A percentile compares a stretch with the other conserved stretches of the same genome.
Conservation (phyloP, 192 early-diverging fungal species). For the Phlyctochytrium bullatum region DNA sequence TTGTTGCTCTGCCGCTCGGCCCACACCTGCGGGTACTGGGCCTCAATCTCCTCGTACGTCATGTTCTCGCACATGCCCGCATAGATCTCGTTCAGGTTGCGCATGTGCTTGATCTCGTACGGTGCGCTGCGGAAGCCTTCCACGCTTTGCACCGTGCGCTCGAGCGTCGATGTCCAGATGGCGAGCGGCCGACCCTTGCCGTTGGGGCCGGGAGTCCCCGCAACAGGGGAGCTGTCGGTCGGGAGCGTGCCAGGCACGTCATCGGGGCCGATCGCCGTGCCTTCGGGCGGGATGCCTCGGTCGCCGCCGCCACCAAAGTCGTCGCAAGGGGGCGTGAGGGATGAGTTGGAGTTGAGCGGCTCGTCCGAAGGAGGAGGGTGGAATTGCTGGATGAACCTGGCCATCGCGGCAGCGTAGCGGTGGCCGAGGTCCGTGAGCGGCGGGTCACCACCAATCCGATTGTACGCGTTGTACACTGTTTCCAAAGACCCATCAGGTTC, state of each 20-base stretch:
- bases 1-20: conserved; percentile 79
- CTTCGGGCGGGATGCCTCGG: neutral
- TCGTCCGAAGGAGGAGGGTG: conserved; percentile 16
- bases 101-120: conserved; percentile 70
- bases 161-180: conserved; percentile 88
- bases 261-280: neutral
- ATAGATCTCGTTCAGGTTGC: conserved; percentile 91
- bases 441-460: conserved; percentile 86
- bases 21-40: conserved; percentile 77
- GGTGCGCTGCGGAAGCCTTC: conserved; percentile 74
- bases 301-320: conserved; percentile 17
- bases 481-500: neutral
- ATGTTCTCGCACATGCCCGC: conserved; percentile 65
- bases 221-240: neutral
- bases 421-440: conserved; percentile 71
- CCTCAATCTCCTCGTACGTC: conserved; percentile 72
- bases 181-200: conserved; percentile 23
- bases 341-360: conserved; percentile 2
- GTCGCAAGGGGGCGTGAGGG: conserved; percentile 14
- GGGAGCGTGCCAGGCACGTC: neutral
- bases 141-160: conserved; percentile 80
- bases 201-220: neutral
- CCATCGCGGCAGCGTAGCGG: conserved; percentile 71
- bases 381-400: conserved; percentile 62
- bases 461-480: conserved; percentile 76